Base-by-base conservation (phyloP, 805 yeast genomes). In the Candida sakaeoensis region DNA sequence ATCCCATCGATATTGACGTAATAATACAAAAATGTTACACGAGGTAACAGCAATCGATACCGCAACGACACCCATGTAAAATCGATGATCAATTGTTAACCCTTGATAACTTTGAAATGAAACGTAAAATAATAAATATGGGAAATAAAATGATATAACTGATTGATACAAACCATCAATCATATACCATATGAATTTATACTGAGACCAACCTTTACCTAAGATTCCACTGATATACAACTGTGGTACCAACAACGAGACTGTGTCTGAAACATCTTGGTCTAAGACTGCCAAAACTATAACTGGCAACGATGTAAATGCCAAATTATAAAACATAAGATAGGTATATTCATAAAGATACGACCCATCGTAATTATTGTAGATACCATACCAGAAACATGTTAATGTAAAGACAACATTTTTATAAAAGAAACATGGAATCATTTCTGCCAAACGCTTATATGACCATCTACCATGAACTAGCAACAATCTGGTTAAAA, bases 401-500 rank as follows among this genome's bases (percentile, higher is more conserved):
- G 89, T 76, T 56, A 84, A 56, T 8, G 89, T 82, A 60, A 82
- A 85, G 36, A 80, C 77, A 40, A 81, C 79, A 58, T 85, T 85
- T 61, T 85, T 84, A 68, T 80, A 85, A 53, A 85, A 82, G 63
- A 85, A 80, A 55, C 84, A 79, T 18, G 89, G 87, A 46, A 84
- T 73, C 89, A 84, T 80, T 54, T 82, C 89, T 0, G 86, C 79
- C 29, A 85, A 61, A 44, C 95, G 65, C 49, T 75, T 77, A 55
- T 83, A 85, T 0, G 88, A 81, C 89, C 90, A 85, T 39, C 89
- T 72, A n/a, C 95, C 95, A 57, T 85, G 95, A 25, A 82, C 87
- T 37, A 85, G 61, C 34, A 85, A 62, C 46, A 85, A 65, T 47
- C 89, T 61, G 2, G 79, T 70, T 48, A 85, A 61, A 58, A 69